Base-by-base conservation (phyloP, 805 yeast species). In the Nakazawaea populi region DNA sequence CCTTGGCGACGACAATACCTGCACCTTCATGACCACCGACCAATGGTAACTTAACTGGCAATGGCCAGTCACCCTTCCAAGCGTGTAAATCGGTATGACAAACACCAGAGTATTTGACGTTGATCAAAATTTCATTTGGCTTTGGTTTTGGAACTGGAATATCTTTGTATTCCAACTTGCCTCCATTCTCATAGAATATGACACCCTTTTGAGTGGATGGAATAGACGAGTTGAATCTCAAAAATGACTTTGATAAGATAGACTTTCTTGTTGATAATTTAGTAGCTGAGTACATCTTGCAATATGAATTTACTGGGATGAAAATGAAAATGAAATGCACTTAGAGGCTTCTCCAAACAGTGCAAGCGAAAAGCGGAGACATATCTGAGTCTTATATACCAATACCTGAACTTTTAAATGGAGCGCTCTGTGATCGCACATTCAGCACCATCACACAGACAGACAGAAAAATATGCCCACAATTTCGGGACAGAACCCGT, bases 1-100 rank as follows among this genome's bases (percentile, higher is more conserved):
- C 87, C 65, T 73, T 69, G 47, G 77, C 85, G 54, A 82, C 87
- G 55, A 82, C 87, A 36, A 77, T 75, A 69, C 87, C 87, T 46
- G 86, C 85, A 73, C 87, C 87, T 68, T 82, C 87, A 67, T 82
- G 87, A 62, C 87, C 87, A 60, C 87, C 87, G 44, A 82, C 84
- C 59, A 82, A 71, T 41, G 86, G 87, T 59, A 81, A 70, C 72
- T 62, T 75, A 66, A 62, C 72, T 62, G 68, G 77, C 69, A 82
- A 73, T 54, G 87, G 82, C 86, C 85, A 81, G 63, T 81, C 86
- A 61, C 85, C 85, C 63, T 80, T 77, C 85, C 85, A 81, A 42
- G 87, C 87, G 70, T 83, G 88, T 65, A 83, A 76, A 64, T 83
- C 88, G 31, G 87, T 82, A 73, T 83, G 88, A 65, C 88, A 83